Evolutionary conservation across 495 filamentous ascomycete genomes (phyloP), one percentile per base, ranked within the genome.

Genomic region (Penicillium riverlandense): DNA sequence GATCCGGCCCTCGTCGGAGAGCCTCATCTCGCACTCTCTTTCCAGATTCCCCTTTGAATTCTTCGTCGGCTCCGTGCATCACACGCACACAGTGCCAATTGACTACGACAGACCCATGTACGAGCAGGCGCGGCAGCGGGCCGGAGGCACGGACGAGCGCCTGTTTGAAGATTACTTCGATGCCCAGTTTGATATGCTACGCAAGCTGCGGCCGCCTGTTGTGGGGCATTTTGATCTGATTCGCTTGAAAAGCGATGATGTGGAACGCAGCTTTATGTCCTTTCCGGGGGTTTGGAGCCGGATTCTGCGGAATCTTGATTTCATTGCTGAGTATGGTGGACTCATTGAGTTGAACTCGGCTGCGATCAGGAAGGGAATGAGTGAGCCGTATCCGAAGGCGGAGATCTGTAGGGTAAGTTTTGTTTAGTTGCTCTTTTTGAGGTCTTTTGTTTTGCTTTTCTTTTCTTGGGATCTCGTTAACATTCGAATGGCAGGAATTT

Each of bases 211-310:
- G 58, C 94, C 94, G 32, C 76, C 78, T 8, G 77, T 97, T 11
- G 83, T 98, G 12, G 92, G 89, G 9, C 92, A 98, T 63, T 94
- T 96, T 63, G 92, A 98, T 67, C 69, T 98, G 29, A 87, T 97
- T 45, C 67, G 91, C 32, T 63, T 98, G 49, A 77, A 87, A 57
- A 87, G 83, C 51, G 75, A 81, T 49, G 72, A 85, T 27, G 80
- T 80, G 6, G 73, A 80, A 47, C 58, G 72, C 35, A 76, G 76
- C 42, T 69, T 90, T 39, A 69, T 48, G 44, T 44, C 46, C 31
- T 77, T 71, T 59, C 65, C 63, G 7, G 67, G 63, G 0, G 87
- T 96, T 4, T 95, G 90, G 91, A 59, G 71, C 48, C 77, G 69
- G 57, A 74, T 90, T 2, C 43, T 75, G 39, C 72, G 90, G 39